phyloP scores from a whole-genome alignment of 2,329 filamentous ascomycete genomes.

The Alternaria conjuncta region DNA sequence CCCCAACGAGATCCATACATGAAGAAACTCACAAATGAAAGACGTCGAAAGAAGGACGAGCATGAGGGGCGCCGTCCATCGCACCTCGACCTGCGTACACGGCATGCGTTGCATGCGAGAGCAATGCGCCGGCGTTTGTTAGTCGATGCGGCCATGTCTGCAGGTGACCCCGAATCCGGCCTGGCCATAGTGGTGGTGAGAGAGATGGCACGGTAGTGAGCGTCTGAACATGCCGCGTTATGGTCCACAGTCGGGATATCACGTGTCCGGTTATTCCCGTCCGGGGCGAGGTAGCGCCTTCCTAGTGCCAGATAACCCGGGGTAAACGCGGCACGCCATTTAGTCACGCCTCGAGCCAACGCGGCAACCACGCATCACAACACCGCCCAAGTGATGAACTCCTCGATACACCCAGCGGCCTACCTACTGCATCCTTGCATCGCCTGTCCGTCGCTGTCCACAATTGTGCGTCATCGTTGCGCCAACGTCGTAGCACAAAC shows the following conservation, averaged over 20 bases:
- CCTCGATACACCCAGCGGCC: not conserved
- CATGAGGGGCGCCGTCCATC: not conserved
- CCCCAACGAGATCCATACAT: not conserved
- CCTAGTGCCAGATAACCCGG: not conserved
- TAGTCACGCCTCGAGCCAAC: not conserved
- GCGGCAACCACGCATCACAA: not conserved
- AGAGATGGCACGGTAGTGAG: accelerated
- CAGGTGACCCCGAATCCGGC: not conserved
- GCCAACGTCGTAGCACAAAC: not conserved
- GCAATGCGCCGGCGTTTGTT: not conserved
- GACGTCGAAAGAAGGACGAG: not conserved
- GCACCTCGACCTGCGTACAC: not conserved
- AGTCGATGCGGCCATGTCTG: not conserved
- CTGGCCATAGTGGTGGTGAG: not conserved
- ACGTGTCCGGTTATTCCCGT: not conserved
- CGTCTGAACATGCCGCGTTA: not conserved
- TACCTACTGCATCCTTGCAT: not conserved
- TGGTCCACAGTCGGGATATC: not conserved
- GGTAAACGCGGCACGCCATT: not conserved
- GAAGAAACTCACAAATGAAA: not conserved
- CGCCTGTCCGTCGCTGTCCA: not conserved
- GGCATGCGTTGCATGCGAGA: not conserved
- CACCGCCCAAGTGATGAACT: not conserved
- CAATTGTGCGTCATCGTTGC: not conserved
- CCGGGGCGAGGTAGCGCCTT: not conserved